Percentiles rank a stretch among this genome's conserved stretches.
These are phyloP conservation scores for Mentha longifolia DNA, from an alignment of 257 asterid species.

Conservation along the genomic window DNA sequence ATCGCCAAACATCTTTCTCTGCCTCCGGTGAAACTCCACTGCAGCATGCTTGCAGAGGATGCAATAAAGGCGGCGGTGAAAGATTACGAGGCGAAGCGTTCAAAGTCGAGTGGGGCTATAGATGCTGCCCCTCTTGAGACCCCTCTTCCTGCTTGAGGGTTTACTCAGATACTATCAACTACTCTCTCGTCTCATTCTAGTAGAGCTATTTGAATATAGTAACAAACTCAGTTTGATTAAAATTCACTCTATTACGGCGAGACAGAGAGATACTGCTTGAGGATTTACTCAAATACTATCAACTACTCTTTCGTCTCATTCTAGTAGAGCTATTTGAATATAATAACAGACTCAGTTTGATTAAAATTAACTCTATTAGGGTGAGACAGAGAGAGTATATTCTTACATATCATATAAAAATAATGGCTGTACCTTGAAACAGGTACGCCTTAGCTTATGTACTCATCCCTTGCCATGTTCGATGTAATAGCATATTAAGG, in stretches of 20 bases:
- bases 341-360: no score
- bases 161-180: not conserved
- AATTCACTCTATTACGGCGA: no score
- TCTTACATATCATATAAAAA: slow-evolving; percentile 12
- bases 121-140: slow-evolving; percentile 37
- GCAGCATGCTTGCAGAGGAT: slow-evolving; percentile 99
- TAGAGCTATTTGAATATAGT: no score
- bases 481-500: slow-evolving; percentile 14
- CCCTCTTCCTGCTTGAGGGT: slow-evolving; percentile 51
- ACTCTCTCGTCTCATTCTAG: no score
- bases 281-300: no score
- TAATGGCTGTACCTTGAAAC: slow-evolving; percentile 36
- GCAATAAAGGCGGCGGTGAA: slow-evolving; percentile 93
- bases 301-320: no score
- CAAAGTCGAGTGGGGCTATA: slow-evolving; percentile 34
- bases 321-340: no score
- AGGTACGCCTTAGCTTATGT: slow-evolving; percentile 14
- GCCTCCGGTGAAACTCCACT: slow-evolving; percentile 92
- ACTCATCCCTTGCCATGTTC: not conserved
- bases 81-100: slow-evolving; percentile 73
- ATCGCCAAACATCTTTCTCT: slow-evolving; percentile 95
- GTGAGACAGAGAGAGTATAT: no score
- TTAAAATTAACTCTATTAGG: no score
- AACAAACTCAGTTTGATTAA: no score
- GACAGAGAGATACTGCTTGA: no score